These are phyloP conservation scores for Pythium aristosporum DNA, from an alignment of 352 stramenopile species.

Conservation along the genomic window DNA sequence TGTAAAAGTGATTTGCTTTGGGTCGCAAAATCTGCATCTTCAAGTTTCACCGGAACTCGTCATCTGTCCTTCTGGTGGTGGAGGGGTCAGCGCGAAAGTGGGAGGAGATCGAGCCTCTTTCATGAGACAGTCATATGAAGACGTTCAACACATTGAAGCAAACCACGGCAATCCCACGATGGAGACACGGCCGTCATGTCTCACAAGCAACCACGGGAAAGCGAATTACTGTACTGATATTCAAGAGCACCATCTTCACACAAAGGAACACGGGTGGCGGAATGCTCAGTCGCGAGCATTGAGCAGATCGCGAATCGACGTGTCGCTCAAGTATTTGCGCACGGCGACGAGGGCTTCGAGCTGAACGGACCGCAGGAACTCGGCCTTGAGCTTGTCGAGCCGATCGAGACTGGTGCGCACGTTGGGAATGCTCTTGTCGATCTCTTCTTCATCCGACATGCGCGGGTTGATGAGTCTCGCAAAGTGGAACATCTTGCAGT, in stretches of 20 bases:
- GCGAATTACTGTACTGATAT: not conserved
- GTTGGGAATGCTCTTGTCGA: slow-evolving; percentile 43
- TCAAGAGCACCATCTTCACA: slow-evolving; percentile 1
- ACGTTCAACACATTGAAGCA: not conserved
- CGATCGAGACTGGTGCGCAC: slow-evolving; percentile 31
- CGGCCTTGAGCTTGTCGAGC: slow-evolving; percentile 55
- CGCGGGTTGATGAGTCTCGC: slow-evolving; percentile 56
- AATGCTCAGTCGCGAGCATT: slow-evolving; percentile 35
- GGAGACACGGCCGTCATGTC: too few relatives aligned
- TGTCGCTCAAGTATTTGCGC: slow-evolving; percentile 71
- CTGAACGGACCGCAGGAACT: slow-evolving; percentile 77
- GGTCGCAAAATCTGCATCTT: slow-evolving; percentile 17
- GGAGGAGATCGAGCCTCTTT: not conserved
- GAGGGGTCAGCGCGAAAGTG: not conserved
- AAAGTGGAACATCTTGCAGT: slow-evolving; percentile 82
- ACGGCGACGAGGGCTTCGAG: slow-evolving; percentile 74
- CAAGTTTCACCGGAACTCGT: slow-evolving; percentile 11
- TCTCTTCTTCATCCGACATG: slow-evolving; percentile 51
- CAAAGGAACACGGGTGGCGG: not conserved
- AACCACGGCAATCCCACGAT: not conserved
- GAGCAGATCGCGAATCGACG: slow-evolving; percentile 61
- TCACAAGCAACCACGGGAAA: not conserved
- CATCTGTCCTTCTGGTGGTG: not conserved
- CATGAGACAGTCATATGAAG: slow-evolving; percentile 3
- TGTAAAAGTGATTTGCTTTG: slow-evolving; percentile 6